These are phyloP conservation scores for Hypoxylon rubiginosum DNA, from an alignment of 2,329 filamentous ascomycete genomes.

Conservation along the genomic window DNA sequence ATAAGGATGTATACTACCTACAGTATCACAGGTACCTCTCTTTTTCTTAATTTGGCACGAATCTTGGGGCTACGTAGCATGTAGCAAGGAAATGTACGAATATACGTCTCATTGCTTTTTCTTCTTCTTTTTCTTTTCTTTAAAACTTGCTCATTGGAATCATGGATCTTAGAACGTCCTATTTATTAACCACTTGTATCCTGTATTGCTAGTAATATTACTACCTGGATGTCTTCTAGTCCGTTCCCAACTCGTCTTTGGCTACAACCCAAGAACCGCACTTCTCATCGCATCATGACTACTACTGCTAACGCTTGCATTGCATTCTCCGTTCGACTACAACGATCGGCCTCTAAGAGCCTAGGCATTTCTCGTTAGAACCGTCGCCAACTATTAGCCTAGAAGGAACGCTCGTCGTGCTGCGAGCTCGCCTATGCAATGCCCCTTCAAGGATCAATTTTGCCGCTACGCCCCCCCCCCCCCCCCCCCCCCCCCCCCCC, in stretches of 20 bases:
- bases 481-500: too few relatives aligned
- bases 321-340: conserved; percentile 26
- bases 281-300: conserved; percentile 24
- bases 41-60: background rate
- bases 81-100: background rate
- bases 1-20: too few relatives aligned
- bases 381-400: conserved; percentile 34
- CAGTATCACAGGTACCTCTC: background rate
- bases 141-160: conserved; percentile 27
- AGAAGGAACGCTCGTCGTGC: conserved; percentile 28
- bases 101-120: background rate
- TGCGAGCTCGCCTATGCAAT: conserved; percentile 36
- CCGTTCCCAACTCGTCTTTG: conserved; percentile 35
- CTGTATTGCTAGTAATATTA: too few relatives aligned
- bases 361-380: conserved; percentile 22
- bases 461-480: conserved; percentile 43
- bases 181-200: too few relatives aligned
- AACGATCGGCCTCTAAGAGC: conserved; percentile 21
- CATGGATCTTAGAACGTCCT: background rate
- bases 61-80: background rate
- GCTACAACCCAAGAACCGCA: conserved; percentile 35
- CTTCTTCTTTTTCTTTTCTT: too few relatives aligned
- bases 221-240: conserved; percentile 4
- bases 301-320: background rate
- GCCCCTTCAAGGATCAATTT: conserved; percentile 44